Conservation (phyloP, 108 stramenopile species). For the Heterococcus sp. region DNA sequence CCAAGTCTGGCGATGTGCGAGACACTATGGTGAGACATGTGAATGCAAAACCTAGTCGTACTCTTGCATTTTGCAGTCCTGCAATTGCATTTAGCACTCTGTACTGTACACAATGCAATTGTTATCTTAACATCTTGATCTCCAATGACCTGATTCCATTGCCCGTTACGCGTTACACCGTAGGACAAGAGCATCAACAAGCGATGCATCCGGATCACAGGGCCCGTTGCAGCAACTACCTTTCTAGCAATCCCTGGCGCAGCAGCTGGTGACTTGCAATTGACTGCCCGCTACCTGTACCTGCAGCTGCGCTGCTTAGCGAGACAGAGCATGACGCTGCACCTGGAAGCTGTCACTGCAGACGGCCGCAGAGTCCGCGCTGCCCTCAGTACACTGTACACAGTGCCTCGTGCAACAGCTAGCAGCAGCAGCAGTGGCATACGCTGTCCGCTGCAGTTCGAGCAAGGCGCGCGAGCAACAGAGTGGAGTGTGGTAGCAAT, state of each 20-base stretch:
- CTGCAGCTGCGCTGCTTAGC: conserved; percentile 13
- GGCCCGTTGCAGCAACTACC: conserved; percentile 18
- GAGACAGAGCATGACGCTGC: neutral
- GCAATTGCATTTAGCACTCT: no score
- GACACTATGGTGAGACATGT: neutral
- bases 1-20: neutral
- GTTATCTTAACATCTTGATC: no score
- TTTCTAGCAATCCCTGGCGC: conserved; percentile 21
- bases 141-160: no score
- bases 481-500: neutral
- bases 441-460: neutral
- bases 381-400: neutral
- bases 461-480: neutral
- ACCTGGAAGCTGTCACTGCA: neutral
- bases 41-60: no score
- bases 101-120: no score
- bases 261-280: conserved; percentile 4
- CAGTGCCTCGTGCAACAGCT: neutral
- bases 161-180: no score
- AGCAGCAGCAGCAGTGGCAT: neutral
- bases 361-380: neutral
- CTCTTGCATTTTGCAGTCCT: no score
- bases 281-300: conserved; percentile 33
- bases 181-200: conserved; percentile 36
- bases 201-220: conserved; percentile 14